Evolutionary conservation across 2,329 filamentous ascomycete genomes (phyloP).

Genomic region (Aspergillus terreus): DNA sequence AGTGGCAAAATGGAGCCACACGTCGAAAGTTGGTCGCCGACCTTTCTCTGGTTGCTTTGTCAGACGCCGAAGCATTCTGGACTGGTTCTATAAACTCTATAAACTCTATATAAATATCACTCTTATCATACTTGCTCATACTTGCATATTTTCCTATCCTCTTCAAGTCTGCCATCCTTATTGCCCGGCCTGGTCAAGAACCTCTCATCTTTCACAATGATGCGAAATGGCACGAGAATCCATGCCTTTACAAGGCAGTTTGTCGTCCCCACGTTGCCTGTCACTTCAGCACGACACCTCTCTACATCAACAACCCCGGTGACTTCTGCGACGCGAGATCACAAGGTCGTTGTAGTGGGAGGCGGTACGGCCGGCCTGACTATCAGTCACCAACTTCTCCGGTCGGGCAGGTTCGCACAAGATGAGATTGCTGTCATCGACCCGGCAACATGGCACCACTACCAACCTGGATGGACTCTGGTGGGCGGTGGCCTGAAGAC

Average conservation of each 20-base stretch:
- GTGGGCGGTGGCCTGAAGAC: constrained; percentile 64
- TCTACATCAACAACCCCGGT: constrained; percentile 22
- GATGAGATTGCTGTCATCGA: constrained; percentile 64
- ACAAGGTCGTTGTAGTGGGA: constrained; percentile 65
- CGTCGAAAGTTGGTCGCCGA: neutral
- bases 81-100: too few species aligned
- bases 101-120: too few species aligned
- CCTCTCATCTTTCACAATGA: too few species aligned
- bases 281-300: constrained; percentile 24
- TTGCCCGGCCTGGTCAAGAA: too few species aligned
- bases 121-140: too few species aligned
- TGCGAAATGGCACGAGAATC: too few species aligned
- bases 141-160: too few species aligned
- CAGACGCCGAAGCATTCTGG: neutral
- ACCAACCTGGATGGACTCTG: constrained; percentile 67
- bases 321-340: constrained; percentile 41
- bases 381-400: constrained; percentile 65
- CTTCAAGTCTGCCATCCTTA: too few species aligned
- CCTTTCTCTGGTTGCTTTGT: neutral
- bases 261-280: neutral
- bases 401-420: constrained; percentile 52
- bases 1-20: too few species aligned
- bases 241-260: too few species aligned
- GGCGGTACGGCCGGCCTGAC: constrained; percentile 63
- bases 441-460: constrained; percentile 61